Evolutionary conservation across 163 green algal species (phyloP).

Genomic region (Volvox carteri): DNA sequence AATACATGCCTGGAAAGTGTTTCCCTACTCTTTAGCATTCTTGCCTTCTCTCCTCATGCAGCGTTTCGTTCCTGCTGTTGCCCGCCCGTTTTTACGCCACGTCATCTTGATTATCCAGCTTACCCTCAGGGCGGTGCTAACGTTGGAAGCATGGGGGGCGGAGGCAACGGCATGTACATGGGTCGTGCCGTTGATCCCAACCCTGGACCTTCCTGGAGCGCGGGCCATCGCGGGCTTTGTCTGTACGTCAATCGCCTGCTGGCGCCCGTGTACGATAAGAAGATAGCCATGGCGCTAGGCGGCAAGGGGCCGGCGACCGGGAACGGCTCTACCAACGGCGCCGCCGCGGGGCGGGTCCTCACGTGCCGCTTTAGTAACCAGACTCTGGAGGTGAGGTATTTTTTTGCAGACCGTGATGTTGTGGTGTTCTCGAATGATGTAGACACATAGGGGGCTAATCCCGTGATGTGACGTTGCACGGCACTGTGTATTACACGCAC

Average conservation of each 20-base stretch:
- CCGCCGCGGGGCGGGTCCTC: background rate
- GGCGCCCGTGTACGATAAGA: constrained; percentile 80
- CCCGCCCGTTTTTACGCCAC: too few relatives aligned
- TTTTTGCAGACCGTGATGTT: too few relatives aligned
- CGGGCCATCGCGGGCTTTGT: constrained; percentile 86
- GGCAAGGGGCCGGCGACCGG: background rate
- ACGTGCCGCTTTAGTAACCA: constrained; percentile 41
- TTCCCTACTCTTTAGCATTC: too few relatives aligned
- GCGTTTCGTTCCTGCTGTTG: too few relatives aligned
- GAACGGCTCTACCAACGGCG: background rate
- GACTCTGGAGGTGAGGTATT: constrained; percentile 55
- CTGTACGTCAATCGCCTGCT: constrained; percentile 84
- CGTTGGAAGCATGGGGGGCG: background rate
- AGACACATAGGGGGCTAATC: too few relatives aligned
- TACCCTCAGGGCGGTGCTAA: background rate
- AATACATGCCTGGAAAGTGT: too few relatives aligned
- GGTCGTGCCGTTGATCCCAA: constrained; percentile 75
- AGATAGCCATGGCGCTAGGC: constrained; percentile 8
- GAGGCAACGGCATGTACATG: constrained; percentile 77
- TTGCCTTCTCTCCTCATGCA: too few relatives aligned
- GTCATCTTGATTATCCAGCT: too few relatives aligned
- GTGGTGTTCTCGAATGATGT: too few relatives aligned
- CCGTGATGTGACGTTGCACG: too few relatives aligned
- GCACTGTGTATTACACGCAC: too few relatives aligned
- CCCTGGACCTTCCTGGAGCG: constrained; percentile 77